These are phyloP conservation scores for Obba rivulosa DNA, from an alignment of 768 basidiomycete genomes.

Conservation along the genomic window DNA sequence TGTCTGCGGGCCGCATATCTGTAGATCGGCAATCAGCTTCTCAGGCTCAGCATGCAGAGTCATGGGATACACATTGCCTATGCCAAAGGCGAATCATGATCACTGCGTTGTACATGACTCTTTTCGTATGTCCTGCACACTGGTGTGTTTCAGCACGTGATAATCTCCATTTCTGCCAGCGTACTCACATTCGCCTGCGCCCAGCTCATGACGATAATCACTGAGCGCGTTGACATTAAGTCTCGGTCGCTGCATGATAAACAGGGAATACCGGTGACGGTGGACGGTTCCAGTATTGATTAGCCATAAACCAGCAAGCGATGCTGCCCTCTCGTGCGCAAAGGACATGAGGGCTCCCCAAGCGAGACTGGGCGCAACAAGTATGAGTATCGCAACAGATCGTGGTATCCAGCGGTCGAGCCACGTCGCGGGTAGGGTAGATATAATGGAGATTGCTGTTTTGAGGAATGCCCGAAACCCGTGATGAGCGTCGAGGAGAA, in stretches of 20 bases:
- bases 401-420: neutral
- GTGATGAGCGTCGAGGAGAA: conserved; percentile 1
- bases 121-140: conserved; percentile 2
- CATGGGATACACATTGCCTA: neutral
- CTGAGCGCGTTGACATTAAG: neutral
- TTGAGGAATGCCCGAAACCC: neutral
- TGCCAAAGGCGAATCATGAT: neutral
- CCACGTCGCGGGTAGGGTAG: neutral
- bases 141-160: no score
- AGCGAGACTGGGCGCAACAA: neutral
- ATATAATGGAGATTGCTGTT: neutral
- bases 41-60: neutral
- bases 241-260: no score
- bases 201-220: conserved; percentile 1
- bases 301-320: neutral
- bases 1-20: conserved; percentile 3
- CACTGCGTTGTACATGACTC: conserved; percentile 1
- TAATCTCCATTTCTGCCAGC: no score
- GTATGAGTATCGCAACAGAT: neutral
- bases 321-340: neutral
- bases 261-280: neutral
- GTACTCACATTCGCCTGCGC: conserved; percentile 1
- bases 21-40: neutral
- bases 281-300: conserved; percentile 1
- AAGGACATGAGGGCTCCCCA: neutral